Percentiles rank a stretch among this genome's conserved stretches.
Evolutionary conservation across 805 yeast genomes (phyloP).

Genomic region (Candida adriatica): DNA sequence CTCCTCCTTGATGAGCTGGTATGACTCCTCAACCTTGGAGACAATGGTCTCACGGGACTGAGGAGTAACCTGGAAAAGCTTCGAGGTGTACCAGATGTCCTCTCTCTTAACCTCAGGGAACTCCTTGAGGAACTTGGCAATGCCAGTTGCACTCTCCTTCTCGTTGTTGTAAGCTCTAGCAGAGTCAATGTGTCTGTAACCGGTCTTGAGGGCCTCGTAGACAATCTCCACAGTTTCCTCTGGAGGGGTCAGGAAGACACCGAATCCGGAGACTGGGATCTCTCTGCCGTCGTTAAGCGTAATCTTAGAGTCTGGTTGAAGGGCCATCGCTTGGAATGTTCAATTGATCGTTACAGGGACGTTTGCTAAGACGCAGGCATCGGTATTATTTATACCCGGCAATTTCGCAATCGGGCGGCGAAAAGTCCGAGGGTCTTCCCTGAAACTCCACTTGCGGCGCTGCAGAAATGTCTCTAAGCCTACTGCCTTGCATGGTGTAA

Average conservation of each 20-base stretch:
- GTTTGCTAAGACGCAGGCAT: too few species aligned
- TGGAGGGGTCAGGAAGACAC: conserved; percentile 47
- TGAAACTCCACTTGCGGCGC: too few species aligned
- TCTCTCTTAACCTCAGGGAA: conserved; percentile 46
- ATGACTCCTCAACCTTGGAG: conserved; percentile 42
- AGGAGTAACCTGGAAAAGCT: too few species aligned
- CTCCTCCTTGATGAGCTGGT: conserved; percentile 37
- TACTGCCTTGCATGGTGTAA: too few species aligned
- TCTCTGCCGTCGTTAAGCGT: conserved; percentile 47
- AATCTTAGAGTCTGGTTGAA: too few species aligned
- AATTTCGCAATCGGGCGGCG: too few species aligned
- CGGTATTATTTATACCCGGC: too few species aligned
- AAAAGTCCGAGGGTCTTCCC: too few species aligned
- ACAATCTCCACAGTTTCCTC: conserved; percentile 36
- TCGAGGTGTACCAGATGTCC: conserved; percentile 65
- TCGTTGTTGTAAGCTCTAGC: conserved; percentile 57
- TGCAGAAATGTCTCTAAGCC: too few species aligned
- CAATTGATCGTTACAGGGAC: too few species aligned
- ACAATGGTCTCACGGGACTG: not conserved
- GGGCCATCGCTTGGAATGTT: too few species aligned
- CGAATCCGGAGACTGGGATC: conserved; percentile 67
- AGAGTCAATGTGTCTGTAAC: conserved; percentile 70
- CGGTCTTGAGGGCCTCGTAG: conserved; percentile 52
- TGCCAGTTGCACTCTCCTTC: conserved; percentile 53
- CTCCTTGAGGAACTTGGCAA: conserved; percentile 42